Conservation (phyloP, 805 yeast species). For the Kluyveromyces wickerhamii region DNA sequence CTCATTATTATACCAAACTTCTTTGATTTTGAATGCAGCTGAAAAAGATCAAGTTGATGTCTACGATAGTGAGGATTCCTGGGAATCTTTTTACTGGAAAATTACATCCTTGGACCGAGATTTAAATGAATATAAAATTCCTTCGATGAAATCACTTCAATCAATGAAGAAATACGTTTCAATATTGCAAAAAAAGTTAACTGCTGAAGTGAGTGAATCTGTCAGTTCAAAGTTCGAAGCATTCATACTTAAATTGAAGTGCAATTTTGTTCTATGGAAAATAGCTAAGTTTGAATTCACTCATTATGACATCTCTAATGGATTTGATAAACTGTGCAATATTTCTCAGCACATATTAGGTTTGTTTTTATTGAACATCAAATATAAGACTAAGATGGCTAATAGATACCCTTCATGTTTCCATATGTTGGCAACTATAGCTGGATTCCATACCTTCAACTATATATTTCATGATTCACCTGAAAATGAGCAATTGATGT, state of each 20-base stretch:
- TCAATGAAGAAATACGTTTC: constrained; percentile 19
- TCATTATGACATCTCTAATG: constrained; percentile 16
- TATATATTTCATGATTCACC: constrained; percentile 16
- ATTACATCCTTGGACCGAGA: constrained; percentile 28
- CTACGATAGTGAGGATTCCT: constrained; percentile 22
- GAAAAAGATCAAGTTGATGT: constrained; percentile 20
- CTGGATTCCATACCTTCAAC: constrained; percentile 21
- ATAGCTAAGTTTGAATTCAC: constrained; percentile 18
- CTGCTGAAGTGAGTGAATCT: constrained; percentile 10
- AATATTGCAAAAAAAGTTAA: constrained; percentile 13
- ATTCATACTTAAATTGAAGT: constrained; percentile 16
- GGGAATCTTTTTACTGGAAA: constrained; percentile 27
- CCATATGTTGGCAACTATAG: constrained; percentile 14
- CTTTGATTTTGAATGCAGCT: constrained; percentile 14
- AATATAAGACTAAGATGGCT: constrained; percentile 10
- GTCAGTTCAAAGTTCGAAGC: constrained; percentile 18
- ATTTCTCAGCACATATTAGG: constrained; percentile 16
- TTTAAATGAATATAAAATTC: constrained; percentile 18
- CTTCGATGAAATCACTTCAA: constrained; percentile 25
- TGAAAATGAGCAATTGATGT: constrained; percentile 14
- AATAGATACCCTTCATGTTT: constrained; percentile 23
- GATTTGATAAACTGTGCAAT: constrained; percentile 14
- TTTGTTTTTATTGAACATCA: constrained; percentile 16
- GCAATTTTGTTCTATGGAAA: constrained; percentile 23
- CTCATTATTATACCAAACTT: constrained; percentile 24